Evolutionary conservation across 2,329 filamentous ascomycete species (phyloP).

Genomic region (Aspergillus sp.): DNA sequence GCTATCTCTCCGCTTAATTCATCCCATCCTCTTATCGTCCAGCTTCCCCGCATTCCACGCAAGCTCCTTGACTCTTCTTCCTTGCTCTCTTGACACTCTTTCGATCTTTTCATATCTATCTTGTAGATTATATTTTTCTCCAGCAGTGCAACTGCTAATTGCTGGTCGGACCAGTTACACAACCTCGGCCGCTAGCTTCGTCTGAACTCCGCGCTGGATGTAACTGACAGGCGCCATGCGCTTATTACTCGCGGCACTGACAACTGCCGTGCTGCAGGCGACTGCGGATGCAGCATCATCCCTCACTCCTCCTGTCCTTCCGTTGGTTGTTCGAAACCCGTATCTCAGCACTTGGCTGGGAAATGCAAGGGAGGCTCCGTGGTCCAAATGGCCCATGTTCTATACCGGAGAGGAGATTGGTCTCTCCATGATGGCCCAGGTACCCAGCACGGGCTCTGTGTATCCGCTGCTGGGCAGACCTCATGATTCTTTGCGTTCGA

Average conservation of each 20-base stretch:
- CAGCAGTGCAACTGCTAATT: no score
- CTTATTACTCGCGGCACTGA: slow-evolving; percentile 22
- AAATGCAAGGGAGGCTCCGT: slow-evolving; percentile 64
- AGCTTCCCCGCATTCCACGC: no score
- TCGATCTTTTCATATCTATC: no score
- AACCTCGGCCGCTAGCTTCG: no score
- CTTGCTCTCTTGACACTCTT: no score
- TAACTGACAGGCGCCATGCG: slow-evolving; percentile 21
- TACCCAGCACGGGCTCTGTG: slow-evolving; percentile 50
- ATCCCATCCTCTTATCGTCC: no score
- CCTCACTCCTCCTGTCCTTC: slow-evolving; percentile 56
- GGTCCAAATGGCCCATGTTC: slow-evolving; percentile 80
- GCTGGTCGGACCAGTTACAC: no score
- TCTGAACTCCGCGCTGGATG: no score
- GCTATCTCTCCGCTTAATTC: no score
- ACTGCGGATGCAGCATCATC: slow-evolving; percentile 40
- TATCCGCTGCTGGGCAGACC: slow-evolving; percentile 58
- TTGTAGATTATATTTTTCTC: no score
- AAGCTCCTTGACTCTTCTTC: no score
- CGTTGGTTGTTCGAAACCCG: slow-evolving; percentile 65
- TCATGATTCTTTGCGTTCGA: slow-evolving; percentile 49
- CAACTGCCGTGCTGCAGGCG: slow-evolving; percentile 31
- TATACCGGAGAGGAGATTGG: slow-evolving; percentile 64
- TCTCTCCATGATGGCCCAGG: slow-evolving; percentile 53
- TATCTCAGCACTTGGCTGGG: slow-evolving; percentile 68